These are phyloP conservation scores for Exophiala sp. DNA, from an alignment of 2,329 filamentous ascomycete genomes.

Conservation along the genomic window DNA sequence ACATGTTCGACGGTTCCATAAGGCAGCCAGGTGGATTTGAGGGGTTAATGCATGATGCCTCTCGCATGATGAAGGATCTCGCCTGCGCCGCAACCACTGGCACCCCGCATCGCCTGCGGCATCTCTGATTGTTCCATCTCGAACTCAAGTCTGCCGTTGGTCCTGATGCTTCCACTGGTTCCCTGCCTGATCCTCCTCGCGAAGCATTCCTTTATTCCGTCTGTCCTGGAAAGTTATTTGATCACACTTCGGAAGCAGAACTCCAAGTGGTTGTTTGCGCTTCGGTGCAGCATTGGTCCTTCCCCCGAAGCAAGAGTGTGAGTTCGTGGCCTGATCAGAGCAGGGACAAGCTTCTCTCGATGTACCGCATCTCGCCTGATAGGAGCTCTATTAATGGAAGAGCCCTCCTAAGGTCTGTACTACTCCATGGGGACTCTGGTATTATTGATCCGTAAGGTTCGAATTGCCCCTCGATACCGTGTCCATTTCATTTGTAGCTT, in stretches of 20 bases:
- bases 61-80: background rate
- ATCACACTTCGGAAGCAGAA: background rate
- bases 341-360: background rate
- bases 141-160: conserved; percentile 8
- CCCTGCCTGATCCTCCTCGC: no score
- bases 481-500: conserved; percentile 3
- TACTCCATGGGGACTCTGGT: no score
- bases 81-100: background rate
- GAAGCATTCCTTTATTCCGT: background rate
- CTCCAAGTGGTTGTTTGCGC: background rate
- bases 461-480: background rate
- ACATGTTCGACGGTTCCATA: no score
- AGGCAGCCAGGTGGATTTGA: no score
- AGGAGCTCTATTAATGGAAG: background rate
- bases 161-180: conserved; percentile 11
- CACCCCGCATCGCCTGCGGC: conserved; percentile 1
- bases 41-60: background rate
- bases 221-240: background rate
- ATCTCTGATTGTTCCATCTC: background rate
- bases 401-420: background rate
- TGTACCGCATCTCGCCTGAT: background rate
- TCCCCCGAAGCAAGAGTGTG: background rate
- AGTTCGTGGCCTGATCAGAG: background rate
- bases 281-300: conserved; percentile 4
- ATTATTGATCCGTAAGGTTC: background rate